Conservation (phyloP, 176 grass and related monocot genomes). For the Carex myosuroides region DNA sequence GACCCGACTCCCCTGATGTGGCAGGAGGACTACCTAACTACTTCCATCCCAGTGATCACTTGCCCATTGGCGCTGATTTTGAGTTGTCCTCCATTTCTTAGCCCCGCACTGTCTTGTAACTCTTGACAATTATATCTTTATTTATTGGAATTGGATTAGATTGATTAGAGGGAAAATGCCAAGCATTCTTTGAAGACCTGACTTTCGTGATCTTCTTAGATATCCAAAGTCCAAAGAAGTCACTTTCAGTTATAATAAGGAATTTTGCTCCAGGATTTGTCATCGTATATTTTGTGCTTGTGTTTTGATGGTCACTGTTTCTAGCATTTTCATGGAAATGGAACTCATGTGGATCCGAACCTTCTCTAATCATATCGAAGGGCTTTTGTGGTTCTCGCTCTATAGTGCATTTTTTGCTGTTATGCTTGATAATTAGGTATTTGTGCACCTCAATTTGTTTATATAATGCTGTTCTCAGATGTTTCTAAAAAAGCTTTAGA, state of each 20-base stretch:
- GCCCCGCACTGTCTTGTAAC: neutral
- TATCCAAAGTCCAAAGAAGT: neutral
- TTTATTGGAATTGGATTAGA: neutral
- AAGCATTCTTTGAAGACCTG: neutral
- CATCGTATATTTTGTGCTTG: neutral
- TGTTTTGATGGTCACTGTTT: neutral
- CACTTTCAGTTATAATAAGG: neutral
- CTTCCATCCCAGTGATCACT: conserved; percentile 78
- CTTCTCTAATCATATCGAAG: neutral
- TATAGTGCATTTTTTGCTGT: neutral
- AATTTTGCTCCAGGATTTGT: neutral
- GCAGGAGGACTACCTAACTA: conserved; percentile 70
- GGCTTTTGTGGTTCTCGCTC: neutral
- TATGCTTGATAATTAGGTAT: neutral
- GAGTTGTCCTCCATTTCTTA: conserved; percentile 10
- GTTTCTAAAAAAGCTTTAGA: neutral
- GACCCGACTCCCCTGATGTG: conserved; percentile 38
- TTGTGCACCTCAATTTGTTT: neutral
- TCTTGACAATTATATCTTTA: neutral
- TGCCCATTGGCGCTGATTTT: conserved; percentile 84
- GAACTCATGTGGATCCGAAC: neutral
- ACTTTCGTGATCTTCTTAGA: neutral
- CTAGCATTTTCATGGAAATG: neutral
- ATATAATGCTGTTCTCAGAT: neutral
- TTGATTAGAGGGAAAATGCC: neutral